A percentile compares a stretch with the other conserved stretches of the same genome.
phyloP scores from a whole-genome alignment of 2,329 filamentous ascomycete species.

The Trichoderma atroviride region DNA sequence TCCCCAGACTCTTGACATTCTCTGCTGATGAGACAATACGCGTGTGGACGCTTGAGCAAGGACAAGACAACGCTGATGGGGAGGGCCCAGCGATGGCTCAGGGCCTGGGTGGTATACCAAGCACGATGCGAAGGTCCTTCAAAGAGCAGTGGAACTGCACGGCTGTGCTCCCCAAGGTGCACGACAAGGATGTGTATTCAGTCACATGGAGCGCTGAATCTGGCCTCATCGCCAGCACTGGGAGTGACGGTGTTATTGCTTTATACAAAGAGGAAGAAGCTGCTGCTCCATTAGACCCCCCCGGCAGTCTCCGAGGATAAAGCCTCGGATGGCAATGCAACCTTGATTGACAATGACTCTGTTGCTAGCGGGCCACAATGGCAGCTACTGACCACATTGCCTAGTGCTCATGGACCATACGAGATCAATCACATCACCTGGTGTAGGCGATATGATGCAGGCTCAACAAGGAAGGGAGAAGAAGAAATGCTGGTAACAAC shows the following conservation, averaged over 20 bases:
- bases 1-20: conserved; percentile 73
- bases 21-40: conserved; percentile 81
- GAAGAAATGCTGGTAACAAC: conserved; percentile 91
- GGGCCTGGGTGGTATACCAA: conserved; percentile 70
- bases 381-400: conserved; percentile 68
- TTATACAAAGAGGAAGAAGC: conserved; percentile 68
- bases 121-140: conserved; percentile 77
- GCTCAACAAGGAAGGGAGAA: conserved; percentile 52
- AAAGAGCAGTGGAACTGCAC: conserved; percentile 86
- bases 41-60: conserved; percentile 72
- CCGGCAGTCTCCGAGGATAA: conserved; percentile 30
- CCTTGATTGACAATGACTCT: neutral
- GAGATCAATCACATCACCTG: conserved; percentile 93
- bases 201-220: conserved; percentile 78
- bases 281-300: neutral
- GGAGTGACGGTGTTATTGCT: conserved; percentile 80
- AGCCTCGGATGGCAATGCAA: conserved; percentile 33
- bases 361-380: conserved; percentile 48
- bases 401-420: conserved; percentile 84
- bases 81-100: conserved; percentile 40
- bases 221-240: conserved; percentile 82
- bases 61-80: conserved; percentile 49
- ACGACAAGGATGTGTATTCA: conserved; percentile 82
- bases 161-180: conserved; percentile 70
- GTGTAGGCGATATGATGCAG: conserved; percentile 76